Base-by-base conservation (phyloP, 2,329 filamentous ascomycete genomes). In the Colletotrichum plurivorum region DNA sequence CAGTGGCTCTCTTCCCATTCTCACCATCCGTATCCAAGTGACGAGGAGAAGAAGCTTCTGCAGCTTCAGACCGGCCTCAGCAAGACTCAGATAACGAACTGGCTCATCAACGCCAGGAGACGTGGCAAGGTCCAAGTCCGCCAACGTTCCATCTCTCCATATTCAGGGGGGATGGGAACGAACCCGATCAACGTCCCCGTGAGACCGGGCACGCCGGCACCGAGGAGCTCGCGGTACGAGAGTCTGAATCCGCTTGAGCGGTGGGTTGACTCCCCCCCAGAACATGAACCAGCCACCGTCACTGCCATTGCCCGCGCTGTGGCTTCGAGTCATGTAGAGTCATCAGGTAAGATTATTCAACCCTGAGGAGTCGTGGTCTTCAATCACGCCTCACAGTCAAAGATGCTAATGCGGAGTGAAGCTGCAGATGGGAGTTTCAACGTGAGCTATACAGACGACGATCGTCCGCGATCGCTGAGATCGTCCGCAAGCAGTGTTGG, bases 111-210 rank as follows among this genome's bases (percentile, higher is more conserved):
- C 45, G 61, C 69, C 20, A 60, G 65, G 20, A 45, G 65, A 1
- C 65, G 69, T 13, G 62, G 55, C 64, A 92, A 92, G 78, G 84
- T 86, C 61, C 83, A 84, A 27, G n/a, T 27, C 41, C 60, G 60
- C 22, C 45, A 62, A 73, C 82, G 80, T 66, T 81, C 80, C 88
- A 20, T 36, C 6, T 53, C 60, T 10, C 48, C 59, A 8, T 57
- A 59, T 22, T 55, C 43, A 75, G 80, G 60, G 25, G 62, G n/a
- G 27, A 56, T n/a, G 16, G n/a, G 39, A 7, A 48, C 59, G 10
- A 57, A n/a, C 20, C 60, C 65, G 5, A 22, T 69, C 18, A 43
- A 65, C 10, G 48, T 71, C 9, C 65, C 69, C n/a, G 16, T 7
- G 43, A 69, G 66, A 27, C 62, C 61, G 9, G 64, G 59, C 1